Evolutionary conservation across 441 rosid genomes (phyloP).

Genomic region (Erysimum cheiri): DNA sequence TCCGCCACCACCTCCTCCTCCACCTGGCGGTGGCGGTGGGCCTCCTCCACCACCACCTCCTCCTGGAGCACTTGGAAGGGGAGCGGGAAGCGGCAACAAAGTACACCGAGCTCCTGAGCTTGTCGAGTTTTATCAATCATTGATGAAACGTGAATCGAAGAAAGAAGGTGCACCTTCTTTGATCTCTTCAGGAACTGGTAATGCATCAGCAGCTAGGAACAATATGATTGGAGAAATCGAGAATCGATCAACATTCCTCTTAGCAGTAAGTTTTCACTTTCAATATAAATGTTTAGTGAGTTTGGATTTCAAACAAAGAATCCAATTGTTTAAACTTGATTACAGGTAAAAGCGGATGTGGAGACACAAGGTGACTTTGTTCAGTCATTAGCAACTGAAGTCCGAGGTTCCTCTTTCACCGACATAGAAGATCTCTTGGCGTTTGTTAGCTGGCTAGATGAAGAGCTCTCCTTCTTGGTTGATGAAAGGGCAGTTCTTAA

Average conservation of each 20-base stretch:
- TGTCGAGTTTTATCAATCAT: constrained; percentile 89
- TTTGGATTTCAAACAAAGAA: constrained; percentile 21
- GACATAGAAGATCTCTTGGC: constrained; percentile 78
- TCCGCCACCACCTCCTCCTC: constrained; percentile 67
- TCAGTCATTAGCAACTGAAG: constrained; percentile 88
- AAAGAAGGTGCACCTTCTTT: constrained; percentile 74
- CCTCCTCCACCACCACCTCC: constrained; percentile 88
- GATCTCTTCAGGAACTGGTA: constrained; percentile 62
- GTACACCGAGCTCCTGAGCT: constrained; percentile 95
- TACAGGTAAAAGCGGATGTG: constrained; percentile 95
- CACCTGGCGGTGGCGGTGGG: constrained; percentile 64
- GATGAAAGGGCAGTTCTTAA: constrained; percentile 97
- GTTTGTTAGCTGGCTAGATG: constrained; percentile 99
- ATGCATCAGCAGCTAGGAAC: constrained; percentile 77
- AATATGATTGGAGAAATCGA: constrained; percentile 96
- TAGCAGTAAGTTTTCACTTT: constrained; percentile 60
- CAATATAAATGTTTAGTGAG: background rate
- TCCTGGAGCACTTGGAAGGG: constrained; percentile 84
- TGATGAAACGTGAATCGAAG: constrained; percentile 97
- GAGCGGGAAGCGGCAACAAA: constrained; percentile 73
- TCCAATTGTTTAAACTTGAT: constrained; percentile 32
- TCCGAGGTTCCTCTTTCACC: constrained; percentile 82
- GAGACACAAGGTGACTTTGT: constrained; percentile 99
- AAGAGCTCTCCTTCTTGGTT: constrained; percentile 98
- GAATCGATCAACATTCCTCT: constrained; percentile 92